phyloP scores from a whole-genome alignment of 129 eudicot species.

The Saposhnikovia divaricata region DNA sequence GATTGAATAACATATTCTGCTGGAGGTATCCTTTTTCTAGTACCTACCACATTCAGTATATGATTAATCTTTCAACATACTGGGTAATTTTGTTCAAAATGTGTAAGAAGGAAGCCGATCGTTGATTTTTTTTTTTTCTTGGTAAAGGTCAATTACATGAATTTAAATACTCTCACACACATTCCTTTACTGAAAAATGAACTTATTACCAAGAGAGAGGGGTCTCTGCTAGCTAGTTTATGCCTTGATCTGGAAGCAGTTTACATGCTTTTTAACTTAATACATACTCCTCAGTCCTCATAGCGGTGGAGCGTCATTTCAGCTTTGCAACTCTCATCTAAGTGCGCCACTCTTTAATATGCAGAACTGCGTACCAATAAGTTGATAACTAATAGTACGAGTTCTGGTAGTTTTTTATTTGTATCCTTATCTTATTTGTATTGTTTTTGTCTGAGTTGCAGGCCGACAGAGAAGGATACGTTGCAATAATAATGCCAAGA shows the following conservation, averaged over 20 bases:
- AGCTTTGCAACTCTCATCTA: not conserved
- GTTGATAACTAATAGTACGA: not conserved
- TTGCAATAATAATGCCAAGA: slow-evolving; percentile 87
- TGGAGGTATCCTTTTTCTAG: not conserved
- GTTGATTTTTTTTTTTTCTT: not conserved
- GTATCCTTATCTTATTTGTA: not conserved
- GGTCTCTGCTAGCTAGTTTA: not conserved
- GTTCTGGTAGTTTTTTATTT: not conserved
- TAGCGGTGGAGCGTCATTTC: not conserved
- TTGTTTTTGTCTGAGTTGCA: slow-evolving; percentile 28
- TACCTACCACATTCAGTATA: not conserved
- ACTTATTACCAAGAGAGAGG: not conserved
- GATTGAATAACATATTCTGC: not conserved
- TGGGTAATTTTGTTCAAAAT: not conserved
- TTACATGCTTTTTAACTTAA: not conserved
- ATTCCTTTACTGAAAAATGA: not conserved
- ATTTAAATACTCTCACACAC: not conserved
- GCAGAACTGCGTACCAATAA: not conserved
- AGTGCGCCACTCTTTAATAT: not conserved
- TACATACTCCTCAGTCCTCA: not conserved
- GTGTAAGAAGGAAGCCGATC: not conserved
- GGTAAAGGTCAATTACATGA: not conserved
- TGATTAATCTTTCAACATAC: not conserved
- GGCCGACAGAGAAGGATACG: slow-evolving; percentile 91
- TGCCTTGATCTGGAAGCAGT: not conserved